Conservation (phyloP, 1,139 yeast species). For the Saccharomyces hybrid region DNA sequence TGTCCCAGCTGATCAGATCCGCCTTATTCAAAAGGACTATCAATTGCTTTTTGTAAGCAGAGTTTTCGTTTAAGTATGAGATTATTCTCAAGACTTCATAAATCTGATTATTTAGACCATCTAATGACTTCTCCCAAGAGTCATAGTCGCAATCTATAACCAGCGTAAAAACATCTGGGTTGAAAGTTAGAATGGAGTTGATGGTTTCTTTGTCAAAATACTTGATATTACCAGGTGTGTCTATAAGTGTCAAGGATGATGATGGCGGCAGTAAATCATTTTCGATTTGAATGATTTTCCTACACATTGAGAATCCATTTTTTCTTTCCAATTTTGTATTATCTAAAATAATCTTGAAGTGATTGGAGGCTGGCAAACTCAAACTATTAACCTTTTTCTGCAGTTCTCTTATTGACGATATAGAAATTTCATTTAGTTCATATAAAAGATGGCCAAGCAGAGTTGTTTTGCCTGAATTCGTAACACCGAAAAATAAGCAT, state of each 20-base stretch:
- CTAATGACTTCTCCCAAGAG: slow-evolving; percentile 62
- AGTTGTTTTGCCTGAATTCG: slow-evolving; percentile 90
- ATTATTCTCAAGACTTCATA: slow-evolving; percentile 1
- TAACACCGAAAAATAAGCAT: slow-evolving; percentile 69
- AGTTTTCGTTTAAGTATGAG: slow-evolving; percentile 24
- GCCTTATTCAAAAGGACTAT: slow-evolving; percentile 69
- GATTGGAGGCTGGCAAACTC: slow-evolving; percentile 80
- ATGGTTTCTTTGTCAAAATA: slow-evolving; percentile 68
- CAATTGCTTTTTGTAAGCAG: slow-evolving; percentile 54
- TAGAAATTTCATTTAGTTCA: slow-evolving; percentile 65
- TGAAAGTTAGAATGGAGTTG: slow-evolving; percentile 29
- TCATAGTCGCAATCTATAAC: slow-evolving; percentile 52
- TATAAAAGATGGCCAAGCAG: slow-evolving; percentile 72
- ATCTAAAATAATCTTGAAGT: slow-evolving; percentile 86
- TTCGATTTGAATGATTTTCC: slow-evolving; percentile 39
- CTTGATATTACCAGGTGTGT: slow-evolving; percentile 74
- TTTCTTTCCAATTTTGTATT: slow-evolving; percentile 69
- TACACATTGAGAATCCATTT: slow-evolving; percentile 72
- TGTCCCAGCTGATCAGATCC: slow-evolving; percentile 56
- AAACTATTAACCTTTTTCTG: slow-evolving; percentile 63
- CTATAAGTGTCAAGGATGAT: slow-evolving; percentile 61
- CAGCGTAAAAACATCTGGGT: slow-evolving; percentile 31
- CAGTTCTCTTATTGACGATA: slow-evolving; percentile 60
- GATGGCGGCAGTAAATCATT: slow-evolving; percentile 25
- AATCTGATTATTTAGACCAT: slow-evolving; percentile 1